Evolutionary conservation across 257 asterid genomes (phyloP).

Genomic region (Nemophila menziesii): DNA sequence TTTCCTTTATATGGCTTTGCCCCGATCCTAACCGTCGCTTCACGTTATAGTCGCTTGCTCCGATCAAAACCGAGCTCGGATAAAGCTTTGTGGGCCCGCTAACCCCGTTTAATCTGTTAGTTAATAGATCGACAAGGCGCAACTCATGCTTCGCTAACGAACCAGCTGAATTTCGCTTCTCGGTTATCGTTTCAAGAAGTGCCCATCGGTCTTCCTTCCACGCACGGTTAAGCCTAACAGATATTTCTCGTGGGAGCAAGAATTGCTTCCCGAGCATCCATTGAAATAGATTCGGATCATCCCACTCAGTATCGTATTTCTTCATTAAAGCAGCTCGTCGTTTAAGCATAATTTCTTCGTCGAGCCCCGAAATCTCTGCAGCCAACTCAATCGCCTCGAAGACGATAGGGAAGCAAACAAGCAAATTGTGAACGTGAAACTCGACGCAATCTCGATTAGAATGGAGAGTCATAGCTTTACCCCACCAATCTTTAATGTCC

Average conservation of each 20-base stretch:
- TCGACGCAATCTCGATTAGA: constrained; percentile 54
- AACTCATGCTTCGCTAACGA: constrained; percentile 29
- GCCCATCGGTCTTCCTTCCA: constrained; percentile 70
- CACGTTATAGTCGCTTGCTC: constrained; percentile 45
- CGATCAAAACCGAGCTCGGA: constrained; percentile 35
- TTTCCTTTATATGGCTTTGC: constrained; percentile 59
- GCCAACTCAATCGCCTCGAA: constrained; percentile 85
- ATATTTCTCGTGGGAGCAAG: constrained; percentile 42
- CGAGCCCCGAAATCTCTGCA: constrained; percentile 58
- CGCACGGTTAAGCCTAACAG: constrained; percentile 37
- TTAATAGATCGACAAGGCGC: constrained; percentile 36
- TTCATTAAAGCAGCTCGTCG: constrained; percentile 31
- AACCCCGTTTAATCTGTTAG: constrained; percentile 30
- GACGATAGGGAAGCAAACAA: constrained; percentile 60
- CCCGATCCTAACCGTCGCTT: constrained; percentile 53
- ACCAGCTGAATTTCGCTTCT: constrained; percentile 17
- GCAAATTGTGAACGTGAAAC: constrained; percentile 58
- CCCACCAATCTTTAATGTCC: constrained; percentile 78
- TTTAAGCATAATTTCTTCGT: constrained; percentile 54
- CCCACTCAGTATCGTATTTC: constrained; percentile 51
- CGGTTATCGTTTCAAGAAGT: constrained; percentile 33
- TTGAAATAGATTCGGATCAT: constrained; percentile 37
- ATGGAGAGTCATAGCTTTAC: constrained; percentile 60
- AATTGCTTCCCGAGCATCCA: constrained; percentile 74
- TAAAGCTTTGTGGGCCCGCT: constrained; percentile 22